Base-by-base conservation (phyloP, 306 rosid species). In the Cicer yamashitae region DNA sequence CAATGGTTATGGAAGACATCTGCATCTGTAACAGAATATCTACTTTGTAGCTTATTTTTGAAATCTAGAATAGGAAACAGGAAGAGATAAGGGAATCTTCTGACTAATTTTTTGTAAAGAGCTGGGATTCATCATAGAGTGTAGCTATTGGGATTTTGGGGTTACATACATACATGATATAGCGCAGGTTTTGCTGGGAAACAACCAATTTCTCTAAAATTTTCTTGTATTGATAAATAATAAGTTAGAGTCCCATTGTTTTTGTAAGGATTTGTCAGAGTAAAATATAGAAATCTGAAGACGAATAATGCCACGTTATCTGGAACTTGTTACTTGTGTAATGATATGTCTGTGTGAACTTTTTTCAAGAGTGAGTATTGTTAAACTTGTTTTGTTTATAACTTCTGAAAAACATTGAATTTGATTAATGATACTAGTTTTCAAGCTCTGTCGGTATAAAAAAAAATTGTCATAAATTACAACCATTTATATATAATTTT, bases 81-180 rank as follows among this genome's bases (percentile, higher is more conserved):
- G 79, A 79, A 64, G 82, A 69, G 82, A 51, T 40, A 8, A 67
- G 73, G 70, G 75, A 70, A 74, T 61, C 83, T 69, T 73, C 56
- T 69, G 79, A 70, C 78, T 76, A 71, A 82, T 47, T 86, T 71
- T 80, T 85, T 89, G 97, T 93, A 84, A 87, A 77, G 89, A 75
- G 86, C 78, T 80, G 88, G 89, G 83, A 86, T 79, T 81, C 86
- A 37, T 57, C 45, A 25, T 10, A 22, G 46, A 73, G 56, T 71
- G 73, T 74, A 83, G 83, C 77, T 71, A 74, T 82, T 58, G 77
- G 75, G 65, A 66, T 74, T 34, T 82, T 78, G 78, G 80, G 78
- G 77, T 66, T 67, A 15, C 59, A 73, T 66, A 60, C 54, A 83
- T 15, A 78, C 67, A 60, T 73, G 71, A 45, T 65, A 73, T 81